Evolutionary conservation across 257 asterid species (phyloP).

Genomic region (Plectranthus barbatus): DNA sequence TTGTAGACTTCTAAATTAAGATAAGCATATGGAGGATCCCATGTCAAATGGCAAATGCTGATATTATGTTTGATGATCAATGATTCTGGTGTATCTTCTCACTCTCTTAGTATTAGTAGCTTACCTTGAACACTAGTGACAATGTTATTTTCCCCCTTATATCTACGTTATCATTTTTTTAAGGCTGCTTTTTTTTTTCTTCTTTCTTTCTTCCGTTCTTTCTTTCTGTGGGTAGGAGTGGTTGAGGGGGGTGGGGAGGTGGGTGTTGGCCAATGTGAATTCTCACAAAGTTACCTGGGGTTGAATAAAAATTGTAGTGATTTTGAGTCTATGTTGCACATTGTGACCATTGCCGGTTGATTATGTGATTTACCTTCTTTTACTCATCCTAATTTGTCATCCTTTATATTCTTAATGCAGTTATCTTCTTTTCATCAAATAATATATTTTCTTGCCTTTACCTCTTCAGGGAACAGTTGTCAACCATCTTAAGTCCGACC

Average conservation of each 20-base stretch:
- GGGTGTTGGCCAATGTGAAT: not conserved
- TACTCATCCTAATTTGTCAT: not conserved
- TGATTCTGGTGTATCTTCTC: not conserved
- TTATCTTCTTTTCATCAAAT: slow-evolving; percentile 10
- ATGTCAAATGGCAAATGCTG: not conserved
- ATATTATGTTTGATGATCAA: not conserved
- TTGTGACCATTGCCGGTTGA: not conserved
- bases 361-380: slow-evolving; percentile 3
- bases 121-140: not conserved
- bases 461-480: slow-evolving; percentile 63
- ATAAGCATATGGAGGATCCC: not conserved
- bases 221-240: not conserved
- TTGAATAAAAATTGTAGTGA: not conserved
- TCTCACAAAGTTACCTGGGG: not conserved
- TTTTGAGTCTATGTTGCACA: not conserved
- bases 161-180: too few species aligned
- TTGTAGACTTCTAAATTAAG: not conserved
- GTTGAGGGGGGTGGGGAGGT: not conserved
- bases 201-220: too few species aligned
- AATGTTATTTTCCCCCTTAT: too few species aligned
- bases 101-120: not conserved
- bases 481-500: slow-evolving; percentile 65
- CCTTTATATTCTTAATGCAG: not conserved
- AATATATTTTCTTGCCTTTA: not conserved
- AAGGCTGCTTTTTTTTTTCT: not conserved